Conservation (phyloP, 352 stramenopile species). For the Phytopythium ostracodes region DNA sequence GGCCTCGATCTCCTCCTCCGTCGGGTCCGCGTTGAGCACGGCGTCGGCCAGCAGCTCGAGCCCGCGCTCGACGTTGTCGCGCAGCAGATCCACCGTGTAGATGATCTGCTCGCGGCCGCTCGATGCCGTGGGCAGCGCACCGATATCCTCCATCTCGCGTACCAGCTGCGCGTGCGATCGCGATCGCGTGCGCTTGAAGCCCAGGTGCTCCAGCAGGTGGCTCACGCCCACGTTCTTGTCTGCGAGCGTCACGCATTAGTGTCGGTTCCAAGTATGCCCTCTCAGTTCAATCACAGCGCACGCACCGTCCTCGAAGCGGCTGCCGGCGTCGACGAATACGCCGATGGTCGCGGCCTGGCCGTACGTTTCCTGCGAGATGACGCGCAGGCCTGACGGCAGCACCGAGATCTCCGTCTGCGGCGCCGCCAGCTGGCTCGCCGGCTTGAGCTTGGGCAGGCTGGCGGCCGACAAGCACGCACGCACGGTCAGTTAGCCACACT, state of each 20-base stretch:
- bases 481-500: background rate
- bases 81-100: constrained; percentile 95
- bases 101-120: constrained; percentile 95
- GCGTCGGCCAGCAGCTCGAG: constrained; percentile 90
- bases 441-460: constrained; percentile 78
- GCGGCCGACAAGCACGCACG: background rate
- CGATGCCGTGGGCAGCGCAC: constrained; percentile 89
- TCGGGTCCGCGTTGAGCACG: constrained; percentile 75
- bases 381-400: constrained; percentile 91
- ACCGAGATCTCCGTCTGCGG: constrained; percentile 92
- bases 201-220: constrained; percentile 94
- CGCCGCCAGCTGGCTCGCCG: constrained; percentile 71
- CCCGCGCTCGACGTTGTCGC: constrained; percentile 90
- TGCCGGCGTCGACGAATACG: constrained; percentile 92
- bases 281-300: too few relatives aligned
- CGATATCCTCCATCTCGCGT: constrained; percentile 91
- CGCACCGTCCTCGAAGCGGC: constrained; percentile 68
- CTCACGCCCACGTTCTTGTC: constrained; percentile 83
- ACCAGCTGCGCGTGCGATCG: constrained; percentile 84
- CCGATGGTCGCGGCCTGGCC: constrained; percentile 93
- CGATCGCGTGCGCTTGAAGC: constrained; percentile 92
- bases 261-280: too few relatives aligned
- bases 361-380: constrained; percentile 97
- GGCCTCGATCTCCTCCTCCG: constrained; percentile 86
- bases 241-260: constrained; percentile 8